Evolutionary conservation across 78 protist species (phyloP).

Genomic region (Dictyostelium brefeldianum): DNA sequence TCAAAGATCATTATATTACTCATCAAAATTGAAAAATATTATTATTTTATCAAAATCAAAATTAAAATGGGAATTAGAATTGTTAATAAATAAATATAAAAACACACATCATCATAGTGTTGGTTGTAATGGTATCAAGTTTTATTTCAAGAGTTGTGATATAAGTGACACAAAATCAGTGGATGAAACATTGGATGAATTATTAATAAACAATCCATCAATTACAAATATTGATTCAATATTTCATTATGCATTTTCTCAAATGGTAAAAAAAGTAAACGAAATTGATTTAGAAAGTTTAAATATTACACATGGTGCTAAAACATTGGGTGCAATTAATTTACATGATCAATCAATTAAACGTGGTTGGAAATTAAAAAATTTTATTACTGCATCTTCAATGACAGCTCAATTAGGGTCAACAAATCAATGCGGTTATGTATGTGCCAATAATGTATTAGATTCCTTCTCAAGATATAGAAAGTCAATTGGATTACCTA

Average conservation of each 20-base stretch:
- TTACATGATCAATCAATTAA: conserved; percentile 35
- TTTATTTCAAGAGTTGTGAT: conserved; percentile 17
- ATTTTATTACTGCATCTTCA: conserved; percentile 66
- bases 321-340: conserved; percentile 77
- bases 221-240: conserved; percentile 21
- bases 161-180: too few species aligned
- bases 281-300: background rate
- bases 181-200: conserved; percentile 14
- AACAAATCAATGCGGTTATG: too few species aligned
- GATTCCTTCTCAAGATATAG: conserved; percentile 75
- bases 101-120: too few species aligned
- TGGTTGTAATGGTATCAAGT: background rate
- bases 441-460: conserved; percentile 76
- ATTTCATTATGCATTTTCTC: conserved; percentile 56
- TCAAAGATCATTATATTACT: too few species aligned
- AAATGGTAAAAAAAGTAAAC: background rate
- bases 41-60: conserved; percentile 21
- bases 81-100: background rate
- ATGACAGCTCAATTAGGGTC: too few species aligned
- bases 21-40: background rate
- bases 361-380: background rate
- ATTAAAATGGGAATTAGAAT: conserved; percentile 46
- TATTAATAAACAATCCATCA: background rate
- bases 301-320: conserved; percentile 18
- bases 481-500: conserved; percentile 22